phyloP scores from a whole-genome alignment of 1,284 basidiomycete genomes.

The Cutaneotrichosporon dermatis region DNA sequence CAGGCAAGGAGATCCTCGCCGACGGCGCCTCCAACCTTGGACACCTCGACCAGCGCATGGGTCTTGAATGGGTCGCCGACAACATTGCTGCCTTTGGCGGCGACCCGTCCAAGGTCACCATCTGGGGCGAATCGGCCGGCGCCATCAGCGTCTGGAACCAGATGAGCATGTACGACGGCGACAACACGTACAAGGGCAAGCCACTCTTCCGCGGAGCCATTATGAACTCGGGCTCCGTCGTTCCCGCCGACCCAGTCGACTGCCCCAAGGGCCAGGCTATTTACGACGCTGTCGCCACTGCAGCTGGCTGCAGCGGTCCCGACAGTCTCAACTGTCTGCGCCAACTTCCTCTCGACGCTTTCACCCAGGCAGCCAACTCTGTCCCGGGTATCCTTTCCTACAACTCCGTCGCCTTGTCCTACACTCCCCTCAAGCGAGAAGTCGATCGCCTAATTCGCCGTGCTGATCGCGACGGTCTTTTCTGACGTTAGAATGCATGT shows the following conservation, averaged over 20 bases:
- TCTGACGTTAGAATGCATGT: too few species aligned
- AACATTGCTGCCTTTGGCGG: constrained; percentile 44
- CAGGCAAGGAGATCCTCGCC: constrained; percentile 53
- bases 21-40: constrained; percentile 56
- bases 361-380: constrained; percentile 13
- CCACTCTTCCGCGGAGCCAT: constrained; percentile 47
- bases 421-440: too few species aligned
- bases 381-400: constrained; percentile 13
- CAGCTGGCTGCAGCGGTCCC: constrained; percentile 18
- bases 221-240: constrained; percentile 49
- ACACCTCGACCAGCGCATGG: constrained; percentile 45
- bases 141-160: constrained; percentile 40
- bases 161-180: constrained; percentile 57
- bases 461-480: too few species aligned
- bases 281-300: constrained; percentile 12
- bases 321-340: constrained; percentile 57
- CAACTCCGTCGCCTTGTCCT: constrained; percentile 29
- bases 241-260: constrained; percentile 19
- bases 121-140: constrained; percentile 62
- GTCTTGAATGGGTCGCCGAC: constrained; percentile 39
- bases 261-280: constrained; percentile 14
- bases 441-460: too few species aligned
- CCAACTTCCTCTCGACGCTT: constrained; percentile 47
- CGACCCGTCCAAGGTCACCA: constrained; percentile 40
- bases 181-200: constrained; percentile 43